phyloP scores from a whole-genome alignment of 1,139 yeast species.

The Kluyveromyces marxianus region DNA sequence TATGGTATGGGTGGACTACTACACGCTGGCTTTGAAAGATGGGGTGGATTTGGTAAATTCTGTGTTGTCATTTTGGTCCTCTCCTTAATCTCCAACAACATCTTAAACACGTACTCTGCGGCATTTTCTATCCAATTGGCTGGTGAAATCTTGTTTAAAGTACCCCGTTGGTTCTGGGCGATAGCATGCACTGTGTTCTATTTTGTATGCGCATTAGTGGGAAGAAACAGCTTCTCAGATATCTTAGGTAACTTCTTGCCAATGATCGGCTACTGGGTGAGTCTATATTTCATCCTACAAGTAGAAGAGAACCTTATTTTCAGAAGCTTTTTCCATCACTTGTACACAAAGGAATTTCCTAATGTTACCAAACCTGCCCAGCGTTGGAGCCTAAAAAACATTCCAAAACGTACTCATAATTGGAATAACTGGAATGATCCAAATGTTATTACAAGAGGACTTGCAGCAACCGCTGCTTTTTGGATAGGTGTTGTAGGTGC shows the following conservation, averaged over 20 bases:
- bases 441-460: conserved; percentile 49
- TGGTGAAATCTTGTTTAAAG: conserved; percentile 41
- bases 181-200: conserved; percentile 57
- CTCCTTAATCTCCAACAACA: conserved; percentile 73
- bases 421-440: conserved; percentile 63
- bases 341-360: conserved; percentile 51
- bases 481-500: conserved; percentile 65
- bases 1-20: conserved; percentile 78
- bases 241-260: conserved; percentile 85
- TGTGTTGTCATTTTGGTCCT: conserved; percentile 60
- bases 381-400: conserved; percentile 3
- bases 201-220: conserved; percentile 65
- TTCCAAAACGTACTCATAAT: conserved; percentile 37
- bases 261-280: conserved; percentile 91
- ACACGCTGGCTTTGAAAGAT: conserved; percentile 57
- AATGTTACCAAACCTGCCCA: not conserved
- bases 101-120: conserved; percentile 74
- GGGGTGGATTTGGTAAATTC: conserved; percentile 79
- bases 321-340: conserved; percentile 44
- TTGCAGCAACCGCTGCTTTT: conserved; percentile 57
- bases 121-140: conserved; percentile 74
- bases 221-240: conserved; percentile 65
- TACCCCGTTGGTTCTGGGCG: conserved; percentile 81
- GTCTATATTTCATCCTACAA: conserved; percentile 67
- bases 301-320: conserved; percentile 71